Conservation (phyloP, 1,139 yeast species). For the Insectozyma bohioensis region DNA sequence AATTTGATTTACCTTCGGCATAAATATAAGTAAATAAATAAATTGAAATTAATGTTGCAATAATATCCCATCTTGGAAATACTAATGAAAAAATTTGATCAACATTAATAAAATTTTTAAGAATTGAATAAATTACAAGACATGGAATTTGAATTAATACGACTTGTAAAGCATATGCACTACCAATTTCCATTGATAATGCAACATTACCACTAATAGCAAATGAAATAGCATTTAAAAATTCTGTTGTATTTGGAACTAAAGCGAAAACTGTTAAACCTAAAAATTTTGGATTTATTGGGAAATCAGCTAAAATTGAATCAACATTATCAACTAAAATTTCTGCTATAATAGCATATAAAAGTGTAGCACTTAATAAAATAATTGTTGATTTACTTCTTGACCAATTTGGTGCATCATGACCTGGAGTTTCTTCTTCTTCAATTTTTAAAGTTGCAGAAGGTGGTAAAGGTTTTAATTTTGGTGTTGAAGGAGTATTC, state of each 20-base stretch:
- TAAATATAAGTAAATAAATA: conserved; percentile 89
- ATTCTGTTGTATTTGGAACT: conserved; percentile 96
- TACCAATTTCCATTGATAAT: conserved; percentile 94
- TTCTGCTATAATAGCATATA: conserved; percentile 93
- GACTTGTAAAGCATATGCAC: conserved; percentile 97
- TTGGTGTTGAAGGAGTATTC: conserved; percentile 21
- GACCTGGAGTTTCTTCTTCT: conserved; percentile 56
- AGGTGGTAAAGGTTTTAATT: conserved; percentile 11
- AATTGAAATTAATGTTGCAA: conserved; percentile 82
- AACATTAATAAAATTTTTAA: conserved; percentile 33
- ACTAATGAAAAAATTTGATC: conserved; percentile 74
- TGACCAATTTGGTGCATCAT: conserved; percentile 98
- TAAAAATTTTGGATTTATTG: conserved; percentile 83
- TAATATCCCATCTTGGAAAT: conserved; percentile 94
- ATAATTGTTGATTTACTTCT: conserved; percentile 82
- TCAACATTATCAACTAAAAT: conserved; percentile 93
- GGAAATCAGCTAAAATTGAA: conserved; percentile 71
- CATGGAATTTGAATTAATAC: conserved; percentile 92
- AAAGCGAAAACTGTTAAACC: conserved; percentile 94
- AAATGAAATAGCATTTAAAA: conserved; percentile 93
- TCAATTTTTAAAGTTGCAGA: conserved; percentile 14
- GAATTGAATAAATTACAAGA: conserved; percentile 74
- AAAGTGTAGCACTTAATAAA: conserved; percentile 75
- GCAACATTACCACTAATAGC: conserved; percentile 97
- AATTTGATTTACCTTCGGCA: conserved; percentile 95